Conservation (phyloP, 176 grass and related monocot genomes). For the Paspalum notatum region DNA sequence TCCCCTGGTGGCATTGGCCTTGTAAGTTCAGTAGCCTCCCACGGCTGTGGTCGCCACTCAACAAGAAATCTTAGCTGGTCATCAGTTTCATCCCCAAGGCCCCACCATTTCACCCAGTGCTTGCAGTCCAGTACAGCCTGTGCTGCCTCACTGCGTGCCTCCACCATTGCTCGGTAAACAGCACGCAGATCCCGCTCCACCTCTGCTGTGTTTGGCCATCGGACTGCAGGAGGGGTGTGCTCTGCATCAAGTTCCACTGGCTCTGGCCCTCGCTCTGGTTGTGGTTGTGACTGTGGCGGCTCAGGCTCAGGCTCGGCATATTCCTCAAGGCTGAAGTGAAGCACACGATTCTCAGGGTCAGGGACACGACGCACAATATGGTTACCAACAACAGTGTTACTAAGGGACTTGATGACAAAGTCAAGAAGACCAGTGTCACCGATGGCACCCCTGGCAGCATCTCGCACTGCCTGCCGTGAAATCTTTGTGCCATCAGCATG, state of each 20-base stretch:
- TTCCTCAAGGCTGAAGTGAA: constrained; percentile 85
- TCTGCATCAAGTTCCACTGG: constrained; percentile 38
- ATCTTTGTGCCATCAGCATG: constrained; percentile 56
- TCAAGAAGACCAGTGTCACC: constrained; percentile 94
- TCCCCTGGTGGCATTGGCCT: constrained; percentile 57
- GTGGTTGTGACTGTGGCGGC: neutral
- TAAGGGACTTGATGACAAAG: constrained; percentile 90
- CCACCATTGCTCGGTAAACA: constrained; percentile 62
- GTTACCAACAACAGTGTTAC: constrained; percentile 63
- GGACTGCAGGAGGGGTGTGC: neutral
- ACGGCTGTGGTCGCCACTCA: constrained; percentile 60
- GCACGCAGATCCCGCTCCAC: constrained; percentile 63
- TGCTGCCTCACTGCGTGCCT: constrained; percentile 44
- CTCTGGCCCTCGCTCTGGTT: constrained; percentile 18
- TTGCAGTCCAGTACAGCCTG: constrained; percentile 78
- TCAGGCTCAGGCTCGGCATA: constrained; percentile 22
- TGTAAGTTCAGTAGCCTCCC: constrained; percentile 68
- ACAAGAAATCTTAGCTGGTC: constrained; percentile 84
- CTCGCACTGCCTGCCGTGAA: constrained; percentile 80
- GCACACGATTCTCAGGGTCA: constrained; percentile 63
- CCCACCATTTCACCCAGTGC: constrained; percentile 93
- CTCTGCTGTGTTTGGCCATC: constrained; percentile 50
- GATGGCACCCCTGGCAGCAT: constrained; percentile 76
- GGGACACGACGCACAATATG: constrained; percentile 68
- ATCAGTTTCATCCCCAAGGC: constrained; percentile 72